Evolutionary conservation across 225 moss, liverwort and hornwort genomes (phyloP).

Genomic region (Straminergon stramineum): DNA sequence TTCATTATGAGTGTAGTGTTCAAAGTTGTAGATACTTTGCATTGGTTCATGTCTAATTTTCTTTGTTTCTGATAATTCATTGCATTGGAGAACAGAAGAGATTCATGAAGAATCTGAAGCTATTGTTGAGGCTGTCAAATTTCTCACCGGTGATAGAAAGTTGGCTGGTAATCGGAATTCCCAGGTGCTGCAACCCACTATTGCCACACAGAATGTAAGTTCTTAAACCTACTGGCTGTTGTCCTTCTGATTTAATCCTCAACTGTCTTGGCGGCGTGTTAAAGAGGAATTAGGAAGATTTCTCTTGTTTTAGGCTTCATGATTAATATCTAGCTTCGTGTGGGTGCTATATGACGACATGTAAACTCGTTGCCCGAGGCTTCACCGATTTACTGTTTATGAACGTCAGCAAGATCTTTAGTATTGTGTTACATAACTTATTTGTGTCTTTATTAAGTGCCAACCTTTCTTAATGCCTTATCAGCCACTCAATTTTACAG

Average conservation of each 20-base stretch:
- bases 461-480: neutral
- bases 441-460: neutral
- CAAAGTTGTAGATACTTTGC: neutral
- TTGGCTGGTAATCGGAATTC: conserved; percentile 42
- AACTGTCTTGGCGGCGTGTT: neutral
- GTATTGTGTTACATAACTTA: neutral
- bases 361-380: neutral
- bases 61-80: neutral
- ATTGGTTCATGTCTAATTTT: neutral
- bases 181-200: conserved; percentile 78
- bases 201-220: conserved; percentile 85
- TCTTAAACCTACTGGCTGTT: neutral
- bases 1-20: neutral
- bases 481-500: conserved; percentile 25
- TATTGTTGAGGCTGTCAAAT: conserved; percentile 57
- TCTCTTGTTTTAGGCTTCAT: neutral
- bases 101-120: conserved; percentile 64
- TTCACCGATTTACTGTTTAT: neutral
- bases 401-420: neutral
- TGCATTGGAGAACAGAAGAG: conserved; percentile 35
- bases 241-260: neutral
- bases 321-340: neutral
- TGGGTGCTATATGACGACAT: neutral
- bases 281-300: neutral
- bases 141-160: conserved; percentile 42